Base-by-base conservation (phyloP, 352 stramenopile species). In the Phytophthora niederhauseri region DNA sequence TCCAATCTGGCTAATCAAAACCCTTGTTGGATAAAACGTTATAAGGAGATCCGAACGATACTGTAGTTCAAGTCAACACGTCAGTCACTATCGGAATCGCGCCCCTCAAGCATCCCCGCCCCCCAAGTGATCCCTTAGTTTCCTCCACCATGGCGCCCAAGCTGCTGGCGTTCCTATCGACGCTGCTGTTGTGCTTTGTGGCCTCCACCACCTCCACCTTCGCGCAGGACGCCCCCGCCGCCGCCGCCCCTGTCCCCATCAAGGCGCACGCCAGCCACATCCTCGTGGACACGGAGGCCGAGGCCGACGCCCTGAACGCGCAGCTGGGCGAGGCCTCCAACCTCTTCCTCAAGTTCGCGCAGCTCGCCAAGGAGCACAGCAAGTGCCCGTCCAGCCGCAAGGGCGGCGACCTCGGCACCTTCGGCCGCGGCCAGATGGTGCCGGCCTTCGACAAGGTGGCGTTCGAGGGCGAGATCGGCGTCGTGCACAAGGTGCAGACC, bases 401-500 rank as follows among this genome's bases (percentile, higher is more conserved):
- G 58, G 84, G 85, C 28, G 84, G 87, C n/a, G 82, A 91, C 66
- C 69, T 95, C 48, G 83, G 84, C 31, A 83, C 78, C 31, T 93
- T 95, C 59, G 78, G 82, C 31, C 82, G 81, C 24, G 85, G 87
- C 14, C 81, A 93, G 67, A 93, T 95, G 85, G 84, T 92, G 31
- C 78, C 83, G 0, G 75, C 84, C 68, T 95, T 94, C 57, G 87
- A 94, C 66, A 74, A 74, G 41, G 77, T 93, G 54, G 87, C 80
- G 48, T 94, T 94, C 55, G 81, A 88, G 56, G 73, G 86, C 55
- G 77, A 87, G 1, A 72, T 93, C 9, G 87, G 82, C 41, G 82
- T 78, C 14, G 78, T 94, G 50, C 83, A 93, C 84, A 95, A 95
- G 78, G 87, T 95, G 38, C 66, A 95, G 73, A 95, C 87, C 28